Evolutionary conservation across 2,329 filamentous ascomycete species (phyloP).

Genomic region (Myriosclerotinia curreyana): DNA sequence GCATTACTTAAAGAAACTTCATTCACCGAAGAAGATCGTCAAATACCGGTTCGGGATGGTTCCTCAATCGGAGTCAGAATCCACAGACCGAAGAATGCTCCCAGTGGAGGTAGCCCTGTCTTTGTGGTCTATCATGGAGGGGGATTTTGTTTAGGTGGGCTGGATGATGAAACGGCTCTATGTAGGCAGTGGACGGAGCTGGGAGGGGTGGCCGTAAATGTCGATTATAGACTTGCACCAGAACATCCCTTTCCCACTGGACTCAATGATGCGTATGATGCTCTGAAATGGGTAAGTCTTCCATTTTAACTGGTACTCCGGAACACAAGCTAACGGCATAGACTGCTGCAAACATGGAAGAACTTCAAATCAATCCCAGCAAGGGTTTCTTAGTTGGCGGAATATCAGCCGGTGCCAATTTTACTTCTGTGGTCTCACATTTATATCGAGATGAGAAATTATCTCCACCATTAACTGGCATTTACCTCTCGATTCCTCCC

Average conservation of each 20-base stretch:
- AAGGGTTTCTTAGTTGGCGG: slow-evolving; percentile 51
- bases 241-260: slow-evolving; percentile 47
- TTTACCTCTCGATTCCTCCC: slow-evolving; percentile 45
- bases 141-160: slow-evolving; percentile 39
- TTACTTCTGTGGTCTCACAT: slow-evolving; percentile 43
- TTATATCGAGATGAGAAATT: slow-evolving; percentile 44
- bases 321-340: background rate
- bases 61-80: slow-evolving; percentile 29
- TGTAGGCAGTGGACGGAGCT: slow-evolving; percentile 39
- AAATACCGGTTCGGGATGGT: slow-evolving; percentile 33
- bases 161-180: slow-evolving; percentile 39
- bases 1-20: background rate
- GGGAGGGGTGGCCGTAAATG: slow-evolving; percentile 44
- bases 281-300: slow-evolving; percentile 43
- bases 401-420: slow-evolving; percentile 46
- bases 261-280: slow-evolving; percentile 47
- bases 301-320: background rate
- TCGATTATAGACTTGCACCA: slow-evolving; percentile 47
- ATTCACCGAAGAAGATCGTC: slow-evolving; percentile 30
- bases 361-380: slow-evolving; percentile 42
- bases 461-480: slow-evolving; percentile 46
- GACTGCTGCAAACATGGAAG: slow-evolving; percentile 24
- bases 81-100: slow-evolving; percentile 27
- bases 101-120: slow-evolving; percentile 34
- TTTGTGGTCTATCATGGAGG: slow-evolving; percentile 42